Evolutionary conservation across 208 protist genomes (phyloP).

Genomic region (Trypanosoma avium): DNA sequence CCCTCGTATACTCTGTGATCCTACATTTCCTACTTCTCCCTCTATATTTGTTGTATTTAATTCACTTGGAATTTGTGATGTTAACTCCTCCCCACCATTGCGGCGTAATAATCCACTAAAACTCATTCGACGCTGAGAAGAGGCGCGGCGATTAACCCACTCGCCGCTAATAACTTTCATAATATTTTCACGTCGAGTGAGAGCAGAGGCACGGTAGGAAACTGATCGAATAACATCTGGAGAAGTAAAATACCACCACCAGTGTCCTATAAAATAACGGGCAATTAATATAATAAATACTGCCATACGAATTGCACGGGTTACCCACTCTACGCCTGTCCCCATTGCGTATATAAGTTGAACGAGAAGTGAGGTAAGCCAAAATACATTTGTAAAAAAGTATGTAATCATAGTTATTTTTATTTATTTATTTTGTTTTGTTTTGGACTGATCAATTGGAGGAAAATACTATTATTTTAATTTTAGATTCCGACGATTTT

Average conservation of each 20-base stretch:
- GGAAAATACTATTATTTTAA: too few relatives aligned
- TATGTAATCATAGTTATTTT: slow-evolving; percentile 38
- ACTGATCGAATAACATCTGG: slow-evolving; percentile 80
- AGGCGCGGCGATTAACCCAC: not conserved
- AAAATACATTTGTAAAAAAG: slow-evolving; percentile 58
- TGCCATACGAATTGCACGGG: slow-evolving; percentile 62
- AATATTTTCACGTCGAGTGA: slow-evolving; percentile 54
- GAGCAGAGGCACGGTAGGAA: slow-evolving; percentile 65
- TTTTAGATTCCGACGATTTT: too few relatives aligned
- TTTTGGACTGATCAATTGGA: too few relatives aligned
- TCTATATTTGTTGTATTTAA: too few relatives aligned
- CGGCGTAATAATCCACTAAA: too few relatives aligned
- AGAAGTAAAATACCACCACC: slow-evolving; percentile 68
- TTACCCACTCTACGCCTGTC: slow-evolving; percentile 71
- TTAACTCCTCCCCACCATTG: too few relatives aligned
- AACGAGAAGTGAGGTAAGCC: slow-evolving; percentile 41
- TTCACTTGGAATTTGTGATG: too few relatives aligned
- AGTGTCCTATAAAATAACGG: slow-evolving; percentile 58
- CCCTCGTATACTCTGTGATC: too few relatives aligned
- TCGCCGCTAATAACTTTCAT: slow-evolving; percentile 41
- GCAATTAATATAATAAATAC: slow-evolving; percentile 53
- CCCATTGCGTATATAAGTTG: slow-evolving; percentile 77
- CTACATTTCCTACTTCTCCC: too few relatives aligned
- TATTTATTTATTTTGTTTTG: slow-evolving; percentile 23
- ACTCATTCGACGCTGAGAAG: not conserved